Base-by-base conservation (phyloP, 495 filamentous ascomycete species). In the Aspergillus ellipticus region DNA sequence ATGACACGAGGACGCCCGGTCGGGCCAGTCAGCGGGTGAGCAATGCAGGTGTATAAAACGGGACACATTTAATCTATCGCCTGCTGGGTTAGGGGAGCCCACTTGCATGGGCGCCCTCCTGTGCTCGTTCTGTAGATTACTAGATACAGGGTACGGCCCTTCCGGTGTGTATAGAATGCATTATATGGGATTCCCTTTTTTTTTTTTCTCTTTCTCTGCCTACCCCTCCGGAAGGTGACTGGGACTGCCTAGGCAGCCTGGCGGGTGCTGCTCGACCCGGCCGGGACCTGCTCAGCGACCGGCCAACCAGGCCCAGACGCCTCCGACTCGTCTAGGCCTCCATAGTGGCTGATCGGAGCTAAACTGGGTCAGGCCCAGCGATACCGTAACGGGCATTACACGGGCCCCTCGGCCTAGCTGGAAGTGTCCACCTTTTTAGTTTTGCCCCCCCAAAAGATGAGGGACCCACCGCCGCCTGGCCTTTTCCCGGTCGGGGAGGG, bases 271-370 rank as follows among this genome's bases (percentile, higher is more conserved):
- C 35, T 39, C 35, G 31, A 33, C 2, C 31, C 31, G 9, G 9
- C 28, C 33, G 24, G 3, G 24, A 28, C 24, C 24, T 28, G 24
- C 24, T 28, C 24, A 39, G 45, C 33, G 37, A 42, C 43, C 21
- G 9, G 9, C 42, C 17, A 16, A 45, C 8, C 22, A 42, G 29
- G 35, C 39, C 41, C 37, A 43, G 51, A 57, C 43, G 37, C 54
- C 57, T 39, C 51, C 52, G 61, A 56, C 61, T 49, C 57, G 56
- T 64, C 62, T 64, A 64, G 62, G 51, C 62, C 61, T 42, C 39
- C 33, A 59, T 61, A 58, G 58, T 64, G 62, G 62, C 55, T 61
- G 58, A 64, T 64, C 61, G 51, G 58, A 48, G 54, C 57, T 55
- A 52, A 35, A 33, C 42, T 41, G 43, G 49, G 43, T 46, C 21